phyloP scores from a whole-genome alignment of 345 rosid species.

The Populus euphratica region DNA sequence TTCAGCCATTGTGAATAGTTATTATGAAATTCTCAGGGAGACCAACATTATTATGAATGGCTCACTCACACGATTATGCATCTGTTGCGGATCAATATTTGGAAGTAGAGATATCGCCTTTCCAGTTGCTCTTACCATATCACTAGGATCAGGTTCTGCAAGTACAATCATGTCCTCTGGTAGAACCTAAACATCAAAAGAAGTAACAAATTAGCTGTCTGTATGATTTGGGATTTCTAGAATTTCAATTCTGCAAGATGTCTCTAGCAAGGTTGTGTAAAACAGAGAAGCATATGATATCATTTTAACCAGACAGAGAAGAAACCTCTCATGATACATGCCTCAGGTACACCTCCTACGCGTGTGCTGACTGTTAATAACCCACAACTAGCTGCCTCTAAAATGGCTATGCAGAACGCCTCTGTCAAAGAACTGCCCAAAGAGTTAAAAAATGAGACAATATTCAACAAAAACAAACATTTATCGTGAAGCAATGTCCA shows the following conservation, averaged over 20 bases:
- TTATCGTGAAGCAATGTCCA: background rate
- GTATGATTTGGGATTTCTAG: background rate
- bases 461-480: background rate
- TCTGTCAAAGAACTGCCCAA: constrained; percentile 87
- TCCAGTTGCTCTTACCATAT: constrained; percentile 76
- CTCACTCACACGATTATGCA: constrained; percentile 73
- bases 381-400: constrained; percentile 98
- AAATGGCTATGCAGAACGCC: constrained; percentile 97
- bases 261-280: background rate
- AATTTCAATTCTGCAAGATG: no score
- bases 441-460: background rate
- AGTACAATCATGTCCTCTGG: constrained; percentile 99
- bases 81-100: constrained; percentile 68
- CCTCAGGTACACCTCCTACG: constrained; percentile 99
- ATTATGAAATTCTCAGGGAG: background rate
- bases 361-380: constrained; percentile 89
- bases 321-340: constrained; percentile 23
- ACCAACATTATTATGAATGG: background rate
- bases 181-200: constrained; percentile 52
- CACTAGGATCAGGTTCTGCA: constrained; percentile 89
- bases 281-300: background rate
- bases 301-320: background rate
- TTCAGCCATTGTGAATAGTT: background rate
- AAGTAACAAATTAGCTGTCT: background rate
- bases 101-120: constrained; percentile 85